phyloP scores from a whole-genome alignment of 306 rosid genomes.

The Cyamopsis tetragonoloba region DNA sequence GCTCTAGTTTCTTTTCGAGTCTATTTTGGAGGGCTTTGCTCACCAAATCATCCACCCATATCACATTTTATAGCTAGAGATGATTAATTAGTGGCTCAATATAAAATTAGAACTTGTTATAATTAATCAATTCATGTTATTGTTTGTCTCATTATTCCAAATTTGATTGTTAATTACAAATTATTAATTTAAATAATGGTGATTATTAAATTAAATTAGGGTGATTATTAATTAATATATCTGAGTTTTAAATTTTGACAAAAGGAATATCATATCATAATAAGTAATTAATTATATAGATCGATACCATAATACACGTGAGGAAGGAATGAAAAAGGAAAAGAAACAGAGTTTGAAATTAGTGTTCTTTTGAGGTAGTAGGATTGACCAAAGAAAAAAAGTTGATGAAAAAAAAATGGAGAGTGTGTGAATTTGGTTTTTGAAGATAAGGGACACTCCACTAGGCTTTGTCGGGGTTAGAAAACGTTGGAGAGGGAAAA shows the following conservation, averaged over 20 bases:
- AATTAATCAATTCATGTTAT: neutral
- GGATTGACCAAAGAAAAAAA: conserved; percentile 44
- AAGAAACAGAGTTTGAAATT: conserved; percentile 23
- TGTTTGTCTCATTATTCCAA: neutral
- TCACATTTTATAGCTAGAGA: neutral
- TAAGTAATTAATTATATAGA: too few species aligned
- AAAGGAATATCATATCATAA: too few species aligned
- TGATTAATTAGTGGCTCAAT: neutral
- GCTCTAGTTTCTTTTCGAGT: conserved; percentile 15
- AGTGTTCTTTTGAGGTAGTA: conserved; percentile 37
- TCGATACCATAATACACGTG: conserved; percentile 22
- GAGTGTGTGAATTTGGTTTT: conserved; percentile 34
- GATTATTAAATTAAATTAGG: too few species aligned
- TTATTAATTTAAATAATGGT: too few species aligned
- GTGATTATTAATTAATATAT: too few species aligned
- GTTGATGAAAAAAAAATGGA: neutral
- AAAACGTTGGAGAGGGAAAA: conserved; percentile 22
- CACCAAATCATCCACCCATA: conserved; percentile 30
- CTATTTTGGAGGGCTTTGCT: conserved; percentile 30
- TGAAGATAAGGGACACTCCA: conserved; percentile 51
- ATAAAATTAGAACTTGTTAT: neutral
- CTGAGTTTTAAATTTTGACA: too few species aligned
- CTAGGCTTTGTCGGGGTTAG: conserved; percentile 59
- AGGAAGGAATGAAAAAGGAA: conserved; percentile 15
- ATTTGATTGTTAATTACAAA: too few species aligned